Base-by-base conservation (phyloP, 2,329 filamentous ascomycete species). In the Bipolaris victoriae region DNA sequence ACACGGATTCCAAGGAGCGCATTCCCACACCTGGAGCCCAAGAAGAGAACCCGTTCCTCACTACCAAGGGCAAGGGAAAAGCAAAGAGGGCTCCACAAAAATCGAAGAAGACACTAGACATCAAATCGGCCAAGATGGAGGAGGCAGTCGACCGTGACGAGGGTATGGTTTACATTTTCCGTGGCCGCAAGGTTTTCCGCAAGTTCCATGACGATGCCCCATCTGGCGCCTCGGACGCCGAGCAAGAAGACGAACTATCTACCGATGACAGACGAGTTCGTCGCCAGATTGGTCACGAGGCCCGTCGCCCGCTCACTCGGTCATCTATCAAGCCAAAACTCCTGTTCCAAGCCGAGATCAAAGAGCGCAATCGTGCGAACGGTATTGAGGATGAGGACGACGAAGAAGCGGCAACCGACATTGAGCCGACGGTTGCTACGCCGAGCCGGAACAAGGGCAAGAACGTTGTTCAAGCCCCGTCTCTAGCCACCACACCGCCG, bases 171-270 rank as follows among this genome's bases (percentile, higher is more conserved):
- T 91, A 88, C 67, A 84, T 88, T 11, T 94, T 94, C 81, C 91
- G 91, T 67, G 91, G 91, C 73, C 91, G 90, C 81, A 91, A 87
- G 72, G 81, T 91, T 55, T 92, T 91, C 79, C 87, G 88, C 75
- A 89, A 88, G 70, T 91, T 89, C 65, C 76, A 78, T 22, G 77
- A 81, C 39, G 72, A 74, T 3, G 69, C 68, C 10, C 59, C 62
- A 4, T 62, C 68, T 11, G 77, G 77, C 43, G 74, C 72, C 22
- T 75, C 73, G 10, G 67, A 72, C 1, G 68, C 73, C 13, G 68
- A 75, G 7, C 68, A 71, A 0, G 58, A 53, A 2, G 59, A 61
- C 3, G 70, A 75, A 15, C 67, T 69, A 20, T 74, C 73, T 20
- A 65, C 61, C 56, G 78, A 80, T 61, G 75, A 81, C 13, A 76